Evolutionary conservation across 177 flowering plant species (phyloP).

Genomic region (Vitis hybrid): DNA sequence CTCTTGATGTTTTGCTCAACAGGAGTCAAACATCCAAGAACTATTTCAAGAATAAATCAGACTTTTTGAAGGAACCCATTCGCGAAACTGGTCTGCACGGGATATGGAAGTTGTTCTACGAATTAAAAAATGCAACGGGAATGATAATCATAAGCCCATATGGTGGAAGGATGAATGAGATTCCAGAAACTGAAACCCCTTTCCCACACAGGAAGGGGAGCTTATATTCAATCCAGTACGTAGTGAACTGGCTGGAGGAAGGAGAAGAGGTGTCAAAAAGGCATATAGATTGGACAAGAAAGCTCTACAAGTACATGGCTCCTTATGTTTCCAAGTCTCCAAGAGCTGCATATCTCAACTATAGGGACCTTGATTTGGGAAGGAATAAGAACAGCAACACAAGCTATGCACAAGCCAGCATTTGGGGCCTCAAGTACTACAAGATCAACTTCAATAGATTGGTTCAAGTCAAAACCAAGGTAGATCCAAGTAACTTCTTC

Average conservation of each 20-base stretch:
- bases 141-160: not conserved
- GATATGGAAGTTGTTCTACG: not conserved
- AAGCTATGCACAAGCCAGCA: constrained; percentile 1
- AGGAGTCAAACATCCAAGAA: not conserved
- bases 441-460: constrained; percentile 5
- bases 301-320: not conserved
- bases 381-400: constrained; percentile 2
- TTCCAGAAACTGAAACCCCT: not conserved
- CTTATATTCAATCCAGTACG: not conserved
- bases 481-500: constrained; percentile 4
- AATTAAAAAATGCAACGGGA: not conserved
- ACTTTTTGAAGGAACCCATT: not conserved
- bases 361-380: constrained; percentile 4
- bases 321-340: constrained; percentile 3
- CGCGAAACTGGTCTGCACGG: not conserved
- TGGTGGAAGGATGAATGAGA: constrained; percentile 7
- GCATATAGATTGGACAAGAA: not conserved
- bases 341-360: not conserved
- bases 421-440: constrained; percentile 4
- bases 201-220: not conserved
- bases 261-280: not conserved
- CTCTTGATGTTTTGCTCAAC: constrained; percentile 1
- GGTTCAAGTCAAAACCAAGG: constrained; percentile 1
- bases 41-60: constrained; percentile 5
- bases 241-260: not conserved